Evolutionary conservation across 2,329 filamentous ascomycete species (phyloP), one percentile per base, ranked within the genome.

Genomic region (Penicillium oxalicum): DNA sequence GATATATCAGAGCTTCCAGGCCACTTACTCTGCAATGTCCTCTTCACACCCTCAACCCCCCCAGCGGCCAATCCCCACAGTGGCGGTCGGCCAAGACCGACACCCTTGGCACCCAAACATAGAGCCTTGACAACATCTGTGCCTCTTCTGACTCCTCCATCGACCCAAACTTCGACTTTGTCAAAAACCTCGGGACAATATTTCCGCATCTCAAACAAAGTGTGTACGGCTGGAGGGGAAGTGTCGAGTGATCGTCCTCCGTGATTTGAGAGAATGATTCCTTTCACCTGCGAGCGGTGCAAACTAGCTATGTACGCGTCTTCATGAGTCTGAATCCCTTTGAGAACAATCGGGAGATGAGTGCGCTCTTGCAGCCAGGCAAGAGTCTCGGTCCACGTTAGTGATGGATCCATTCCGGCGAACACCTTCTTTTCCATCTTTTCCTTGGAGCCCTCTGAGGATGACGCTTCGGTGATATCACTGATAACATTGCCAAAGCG

Each of bases 281-380:
- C 91, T 58, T 81, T 80, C 28, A 95, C 79, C 56, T 86, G 82
- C 2, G 82, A 80, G 36, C 86, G 74, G 48, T 58, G 39, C 32
- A 43, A 44, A 4, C 82, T 79, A 0, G 91, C 91, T 47, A 93
- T 74, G 62, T 86, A 87, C 1, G 88, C 91, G 66, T 96, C 91
- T 70, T 96, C 91, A 61, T 95, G 88, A 9, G 89, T 91, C 70
- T 96, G 91, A n/a, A 97, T 64, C 12, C 91, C 91, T 74, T 97
- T 97, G 44, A 96, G 76, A 39, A 97, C 83, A 53, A 96, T 87
- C 2, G 91, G 90, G 61, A 95, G 77, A 43, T 82, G 73, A 0
- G 91, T 95, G 59, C 93, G 87, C 67, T 81, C 74, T 8, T 79
- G 76, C 56, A 96, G 75, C 91, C 91, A 97, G 7, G 84, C 81